Evolutionary conservation across 352 stramenopile species (phyloP), one percentile per base, ranked within the genome.

Genomic region (Synura sp.): DNA sequence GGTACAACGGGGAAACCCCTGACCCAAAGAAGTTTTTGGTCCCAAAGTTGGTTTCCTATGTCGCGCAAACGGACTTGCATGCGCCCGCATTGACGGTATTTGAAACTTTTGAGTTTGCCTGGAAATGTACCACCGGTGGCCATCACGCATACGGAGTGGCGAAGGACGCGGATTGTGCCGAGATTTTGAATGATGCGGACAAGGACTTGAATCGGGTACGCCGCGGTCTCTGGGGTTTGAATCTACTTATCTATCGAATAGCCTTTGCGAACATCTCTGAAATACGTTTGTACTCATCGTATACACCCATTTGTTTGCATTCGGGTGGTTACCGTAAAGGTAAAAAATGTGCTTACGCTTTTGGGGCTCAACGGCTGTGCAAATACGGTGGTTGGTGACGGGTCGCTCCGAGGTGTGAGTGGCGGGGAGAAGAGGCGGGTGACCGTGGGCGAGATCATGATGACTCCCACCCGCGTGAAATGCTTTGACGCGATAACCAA

Each of bases 51-150:
- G 87, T 88, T 0, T 86, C 87, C 1, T 95, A 93, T 82, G 87
- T 93, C 34, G 86, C 92, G 80, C 90, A 97, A 80, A 85, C 86
- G n/a, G 93, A 97, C 79, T 76, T 86, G 35, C 93, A 97, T 85
- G 86, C 90, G 41, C 85, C 93, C 17, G 82, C 85, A 19, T 82
- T 97, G 22, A 96, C 91, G 0, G 93, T 98, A 0, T 82, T 90
- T 27, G 93, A 98, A 80, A 98, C 92, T 1, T 91, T 97, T 41
- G 84, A 90, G 42, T 98, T 98, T 81, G 88, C 93, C 1, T 93
- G 93, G 81, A 86, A 89, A 59, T 95, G 83, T 81, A 78, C 93
- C 27, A 92, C 88, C 41, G 83, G 83, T 32, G 15, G 49, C 34
- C 29, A 60, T 81, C 60, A 75, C 33, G 22, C 3, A 32, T 80